These are phyloP conservation scores for Saccharomyces hybrid DNA, from an alignment of 1,139 yeast genomes.

Conservation along the genomic window DNA sequence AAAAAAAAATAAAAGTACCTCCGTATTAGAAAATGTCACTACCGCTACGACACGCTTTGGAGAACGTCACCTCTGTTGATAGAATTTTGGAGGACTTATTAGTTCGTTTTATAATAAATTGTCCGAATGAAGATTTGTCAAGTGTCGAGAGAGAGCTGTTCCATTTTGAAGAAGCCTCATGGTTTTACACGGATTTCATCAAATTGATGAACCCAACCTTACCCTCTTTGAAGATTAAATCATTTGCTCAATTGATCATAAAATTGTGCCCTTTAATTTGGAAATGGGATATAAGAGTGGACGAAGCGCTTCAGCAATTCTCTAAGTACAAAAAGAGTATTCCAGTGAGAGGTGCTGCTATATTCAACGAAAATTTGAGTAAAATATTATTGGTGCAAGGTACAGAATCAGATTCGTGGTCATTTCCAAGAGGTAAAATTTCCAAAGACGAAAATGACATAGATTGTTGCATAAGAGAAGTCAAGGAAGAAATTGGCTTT, in stretches of 20 bases:
- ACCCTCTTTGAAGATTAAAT: slow-evolving; percentile 73
- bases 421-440: slow-evolving; percentile 95
- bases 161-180: slow-evolving; percentile 96
- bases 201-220: slow-evolving; percentile 66
- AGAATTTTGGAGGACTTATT: slow-evolving; percentile 78
- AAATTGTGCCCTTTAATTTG: slow-evolving; percentile 78
- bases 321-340: slow-evolving; percentile 81
- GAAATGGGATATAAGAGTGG: slow-evolving; percentile 64
- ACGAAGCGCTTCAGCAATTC: slow-evolving; percentile 66
- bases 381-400: slow-evolving; percentile 81
- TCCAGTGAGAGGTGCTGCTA: slow-evolving; percentile 95
- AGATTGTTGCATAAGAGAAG: slow-evolving; percentile 93
- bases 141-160: slow-evolving; percentile 79
- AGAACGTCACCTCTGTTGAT: slow-evolving; percentile 45
- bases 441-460: slow-evolving; percentile 87
- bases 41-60: slow-evolving; percentile 31
- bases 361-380: slow-evolving; percentile 63
- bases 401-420: slow-evolving; percentile 80
- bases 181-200: slow-evolving; percentile 90
- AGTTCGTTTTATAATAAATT: slow-evolving; percentile 84
- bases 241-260: slow-evolving; percentile 67
- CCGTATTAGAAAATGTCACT: slow-evolving; percentile 25
- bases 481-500: slow-evolving; percentile 88
- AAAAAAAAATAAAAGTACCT: neutral
- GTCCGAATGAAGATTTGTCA: slow-evolving; percentile 84